Base-by-base conservation (phyloP, 768 basidiomycete genomes). In the Cyathus striatus region DNA sequence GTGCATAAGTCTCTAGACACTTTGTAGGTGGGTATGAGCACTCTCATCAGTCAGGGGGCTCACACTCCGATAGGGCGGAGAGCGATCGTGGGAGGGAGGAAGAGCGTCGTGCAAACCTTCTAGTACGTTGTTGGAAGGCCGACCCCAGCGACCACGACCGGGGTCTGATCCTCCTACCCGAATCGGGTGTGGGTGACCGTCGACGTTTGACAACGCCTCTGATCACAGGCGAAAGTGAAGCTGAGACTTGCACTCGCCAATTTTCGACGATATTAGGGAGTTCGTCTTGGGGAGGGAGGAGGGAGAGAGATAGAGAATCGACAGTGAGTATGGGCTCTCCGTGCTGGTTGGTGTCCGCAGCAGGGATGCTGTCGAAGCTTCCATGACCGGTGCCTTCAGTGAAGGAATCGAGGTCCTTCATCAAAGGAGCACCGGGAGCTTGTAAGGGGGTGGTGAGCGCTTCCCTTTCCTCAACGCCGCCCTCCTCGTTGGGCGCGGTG, bases 371-470 rank as follows among this genome's bases (percentile, higher is more conserved):
- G 48, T 75, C 74, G 57, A 77, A 78, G 47, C 74, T 75, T 35
- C 78, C 77, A 44, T 61, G 57, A 13, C 66, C 69, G 6, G 73
- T 76, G 23, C 78, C 78, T 37, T 79, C 77, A n/a, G 76, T 77
- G 63, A 81, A 81, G 42, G 75, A 72, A 47, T 79, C 78, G 23
- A 70, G 55, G 53, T 81, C 79, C 58, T 74, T 78, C 52, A 81
- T 51, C 45, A 66, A 53, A 7, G 78, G 79, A 22, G 79, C 74
- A 3, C 57, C 64, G 14, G 74, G 70, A 25, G 61, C 51, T 42
- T 57, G 49, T 41, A 66, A 53, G 33, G 52, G 40, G 26, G 49
- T 53, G 53, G 52, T 49, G n/a, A n/a, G n/a, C n/a, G n/a, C n/a
- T n/a, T n/a, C n/a, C n/a, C n/a, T n/a, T n/a, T n/a, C n/a, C n/a